Conservation (phyloP, 2,329 filamentous ascomycete species). For the Neonectria hederae region DNA sequence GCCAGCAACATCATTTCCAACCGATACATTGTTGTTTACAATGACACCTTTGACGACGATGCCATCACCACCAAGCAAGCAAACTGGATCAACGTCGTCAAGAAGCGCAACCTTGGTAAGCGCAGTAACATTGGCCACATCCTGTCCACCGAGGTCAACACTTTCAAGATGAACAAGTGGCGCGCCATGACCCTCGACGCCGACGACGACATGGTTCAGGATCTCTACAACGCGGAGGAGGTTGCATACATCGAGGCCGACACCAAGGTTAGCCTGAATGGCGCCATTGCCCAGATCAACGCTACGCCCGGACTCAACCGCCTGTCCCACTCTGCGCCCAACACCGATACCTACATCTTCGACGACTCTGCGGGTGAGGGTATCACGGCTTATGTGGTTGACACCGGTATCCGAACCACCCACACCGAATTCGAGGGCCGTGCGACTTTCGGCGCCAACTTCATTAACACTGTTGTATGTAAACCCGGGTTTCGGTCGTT, state of each 20-base stretch:
- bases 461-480: conserved; percentile 58
- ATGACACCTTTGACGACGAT: conserved; percentile 59
- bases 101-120: conserved; percentile 67
- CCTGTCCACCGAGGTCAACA: conserved; percentile 58
- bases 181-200: conserved; percentile 63
- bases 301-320: conserved; percentile 64
- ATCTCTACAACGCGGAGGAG: conserved; percentile 59
- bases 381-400: conserved; percentile 71
- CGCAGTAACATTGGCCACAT: conserved; percentile 57
- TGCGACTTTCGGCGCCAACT: conserved; percentile 63
- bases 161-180: conserved; percentile 60
- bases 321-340: conserved; percentile 56
- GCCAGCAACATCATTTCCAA: conserved; percentile 61
- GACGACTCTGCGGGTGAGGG: conserved; percentile 62
- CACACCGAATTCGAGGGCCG: conserved; percentile 68
- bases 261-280: conserved; percentile 55
- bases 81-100: conserved; percentile 58
- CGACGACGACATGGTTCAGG: conserved; percentile 59
- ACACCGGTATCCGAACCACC: conserved; percentile 68
- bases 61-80: conserved; percentile 61
- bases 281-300: conserved; percentile 60
- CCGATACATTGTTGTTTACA: conserved; percentile 73
- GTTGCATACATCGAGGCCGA: conserved; percentile 66
- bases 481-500: not conserved
- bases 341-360: conserved; percentile 53